Percentiles rank a stretch among this genome's conserved stretches.
phyloP scores from a whole-genome alignment of 164 flowering plant genomes.

The Chloranthus sessilifolius region DNA sequence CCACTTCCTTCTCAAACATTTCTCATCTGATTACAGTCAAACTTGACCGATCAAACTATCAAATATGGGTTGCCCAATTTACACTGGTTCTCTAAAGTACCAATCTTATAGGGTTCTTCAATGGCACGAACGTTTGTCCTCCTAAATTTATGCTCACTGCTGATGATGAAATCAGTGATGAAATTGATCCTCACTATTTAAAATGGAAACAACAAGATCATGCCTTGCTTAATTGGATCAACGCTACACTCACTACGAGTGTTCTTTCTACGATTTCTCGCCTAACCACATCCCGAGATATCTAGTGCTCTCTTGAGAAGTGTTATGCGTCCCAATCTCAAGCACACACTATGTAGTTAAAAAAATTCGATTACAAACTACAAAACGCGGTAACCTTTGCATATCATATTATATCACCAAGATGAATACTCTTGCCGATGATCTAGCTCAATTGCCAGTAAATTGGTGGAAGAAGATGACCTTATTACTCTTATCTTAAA shows the following conservation, averaged over 20 bases:
- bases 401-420: neutral
- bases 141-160: neutral
- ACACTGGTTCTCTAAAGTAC: neutral
- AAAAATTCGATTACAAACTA: too few species aligned
- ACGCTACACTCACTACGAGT: too few species aligned
- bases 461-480: neutral
- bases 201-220: neutral
- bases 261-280: neutral
- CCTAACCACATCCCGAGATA: neutral
- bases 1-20: neutral
- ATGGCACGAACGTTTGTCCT: neutral
- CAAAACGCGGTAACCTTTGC: neutral
- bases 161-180: too few species aligned
- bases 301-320: neutral
- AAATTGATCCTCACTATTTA: neutral
- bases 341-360: too few species aligned
- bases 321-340: neutral
- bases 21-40: neutral
- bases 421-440: too few species aligned
- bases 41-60: too few species aligned
- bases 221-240: neutral
- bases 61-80: too few species aligned
- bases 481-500: neutral
- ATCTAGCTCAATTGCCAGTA: neutral
- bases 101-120: neutral